Evolutionary conservation across 2,329 filamentous ascomycete genomes (phyloP).

Genomic region (Paecilomyces sp.): DNA sequence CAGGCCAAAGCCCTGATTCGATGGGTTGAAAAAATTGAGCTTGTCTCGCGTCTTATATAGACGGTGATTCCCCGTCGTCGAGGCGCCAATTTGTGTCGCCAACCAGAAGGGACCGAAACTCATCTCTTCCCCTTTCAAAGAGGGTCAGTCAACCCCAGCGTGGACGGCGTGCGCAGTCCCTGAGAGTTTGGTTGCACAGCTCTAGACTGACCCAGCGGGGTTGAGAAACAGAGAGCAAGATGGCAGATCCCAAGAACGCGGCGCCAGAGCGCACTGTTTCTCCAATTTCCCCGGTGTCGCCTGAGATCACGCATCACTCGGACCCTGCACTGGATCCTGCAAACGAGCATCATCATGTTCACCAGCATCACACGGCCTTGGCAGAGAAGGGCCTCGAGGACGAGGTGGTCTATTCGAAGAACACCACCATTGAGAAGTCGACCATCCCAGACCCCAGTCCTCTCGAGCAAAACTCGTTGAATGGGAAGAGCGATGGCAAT

Average conservation of each 20-base stretch:
- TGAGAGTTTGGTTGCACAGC: not conserved
- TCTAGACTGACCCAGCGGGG: not conserved
- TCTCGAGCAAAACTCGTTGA: constrained; percentile 29
- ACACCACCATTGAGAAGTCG: constrained; percentile 33
- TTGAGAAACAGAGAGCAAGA: not conserved
- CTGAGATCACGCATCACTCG: not conserved
- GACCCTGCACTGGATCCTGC: constrained; percentile 31
- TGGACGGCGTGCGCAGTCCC: not conserved
- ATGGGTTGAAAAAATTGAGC: not conserved
- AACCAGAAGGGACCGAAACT: not conserved
- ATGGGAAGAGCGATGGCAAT: constrained; percentile 16
- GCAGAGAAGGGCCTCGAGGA: constrained; percentile 31
- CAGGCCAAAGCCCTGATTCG: not conserved
- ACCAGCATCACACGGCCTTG: constrained; percentile 31
- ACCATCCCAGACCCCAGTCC: constrained; percentile 25
- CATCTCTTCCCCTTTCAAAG: not conserved
- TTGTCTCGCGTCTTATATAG: not conserved
- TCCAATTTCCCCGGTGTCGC: not conserved
- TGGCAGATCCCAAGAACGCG: constrained; percentile 4
- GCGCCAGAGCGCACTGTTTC: not conserved
- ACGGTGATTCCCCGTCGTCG: not conserved
- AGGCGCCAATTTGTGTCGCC: not conserved
- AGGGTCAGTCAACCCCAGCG: not conserved
- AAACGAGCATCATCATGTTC: constrained; percentile 32
- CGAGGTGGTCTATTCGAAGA: constrained; percentile 44